Conservation (phyloP, 495 filamentous ascomycete genomes). For the Paragyromitra xinjiangensis region DNA sequence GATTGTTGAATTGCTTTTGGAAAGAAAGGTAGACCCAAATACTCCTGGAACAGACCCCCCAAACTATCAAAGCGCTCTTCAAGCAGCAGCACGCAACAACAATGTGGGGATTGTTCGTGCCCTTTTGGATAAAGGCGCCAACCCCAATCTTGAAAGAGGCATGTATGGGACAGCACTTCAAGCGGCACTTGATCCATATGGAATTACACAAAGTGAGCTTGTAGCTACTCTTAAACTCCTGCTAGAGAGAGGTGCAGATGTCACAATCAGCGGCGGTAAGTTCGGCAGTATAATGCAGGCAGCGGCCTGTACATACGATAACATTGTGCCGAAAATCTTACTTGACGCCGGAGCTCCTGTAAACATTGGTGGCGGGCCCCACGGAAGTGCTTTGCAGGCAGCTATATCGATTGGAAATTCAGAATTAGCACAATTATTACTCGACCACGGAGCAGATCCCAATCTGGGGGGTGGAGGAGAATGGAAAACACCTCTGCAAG, state of each 20-base stretch:
- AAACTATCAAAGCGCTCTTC: neutral
- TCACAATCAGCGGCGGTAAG: neutral
- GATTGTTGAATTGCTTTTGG: constrained; percentile 53
- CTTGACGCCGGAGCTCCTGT: constrained; percentile 11
- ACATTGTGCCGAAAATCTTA: neutral
- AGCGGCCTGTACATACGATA: neutral
- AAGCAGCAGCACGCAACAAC: neutral
- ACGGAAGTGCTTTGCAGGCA: constrained; percentile 21
- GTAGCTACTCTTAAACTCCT: neutral
- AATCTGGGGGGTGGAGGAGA: neutral
- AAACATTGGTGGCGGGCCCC: constrained; percentile 12
- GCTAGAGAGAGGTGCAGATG: constrained; percentile 1
- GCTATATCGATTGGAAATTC: neutral
- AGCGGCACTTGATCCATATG: constrained; percentile 51
- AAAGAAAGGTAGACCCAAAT: constrained; percentile 47
- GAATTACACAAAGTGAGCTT: neutral
- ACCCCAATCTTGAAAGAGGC: constrained; percentile 50
- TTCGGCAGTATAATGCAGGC: constrained; percentile 12
- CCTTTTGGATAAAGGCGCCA: neutral
- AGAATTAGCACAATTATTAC: constrained; percentile 12
- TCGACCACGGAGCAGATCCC: constrained; percentile 17
- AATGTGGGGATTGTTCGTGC: neutral
- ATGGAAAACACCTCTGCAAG: neutral
- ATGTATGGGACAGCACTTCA: constrained; percentile 55
- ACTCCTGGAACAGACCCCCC: neutral